Percentiles rank a stretch among this genome's conserved stretches.
Evolutionary conservation across 2,329 filamentous ascomycete genomes (phyloP).

Genomic region (Cercospora berteroae): DNA sequence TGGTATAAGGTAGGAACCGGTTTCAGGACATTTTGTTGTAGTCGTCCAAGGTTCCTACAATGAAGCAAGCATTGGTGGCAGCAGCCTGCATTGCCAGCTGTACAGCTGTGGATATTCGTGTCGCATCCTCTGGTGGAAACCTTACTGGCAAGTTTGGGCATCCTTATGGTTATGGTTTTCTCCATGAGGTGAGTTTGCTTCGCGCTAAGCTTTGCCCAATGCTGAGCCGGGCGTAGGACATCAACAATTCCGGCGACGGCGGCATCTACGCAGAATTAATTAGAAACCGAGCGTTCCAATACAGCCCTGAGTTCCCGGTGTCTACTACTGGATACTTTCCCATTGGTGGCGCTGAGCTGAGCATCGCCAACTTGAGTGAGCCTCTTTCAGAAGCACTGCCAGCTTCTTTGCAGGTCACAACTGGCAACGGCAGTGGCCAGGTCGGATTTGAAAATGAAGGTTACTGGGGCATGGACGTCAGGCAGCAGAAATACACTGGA

Average conservation of each 20-base stretch:
- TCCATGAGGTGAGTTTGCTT: conserved; percentile 15
- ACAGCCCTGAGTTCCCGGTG: conserved; percentile 22
- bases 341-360: conserved; percentile 26
- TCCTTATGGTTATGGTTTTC: conserved; percentile 21
- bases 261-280: conserved; percentile 71
- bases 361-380: conserved; percentile 23
- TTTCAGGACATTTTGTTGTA: background rate
- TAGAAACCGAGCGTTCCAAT: conserved; percentile 68
- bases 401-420: conserved; percentile 29
- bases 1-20: background rate
- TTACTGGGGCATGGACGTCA: conserved; percentile 53
- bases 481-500: conserved; percentile 40
- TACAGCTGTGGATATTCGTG: conserved; percentile 17
- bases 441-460: conserved; percentile 51
- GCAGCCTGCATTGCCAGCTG: conserved; percentile 8
- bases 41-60: background rate
- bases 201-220: background rate
- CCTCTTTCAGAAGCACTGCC: conserved; percentile 31
- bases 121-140: conserved; percentile 23
- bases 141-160: conserved; percentile 16
- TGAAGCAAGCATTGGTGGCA: background rate
- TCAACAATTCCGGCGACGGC: conserved; percentile 64
- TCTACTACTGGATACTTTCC: conserved; percentile 21
- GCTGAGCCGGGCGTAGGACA: conserved; percentile 45
- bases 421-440: conserved; percentile 39